A percentile compares a stretch with the other conserved stretches of the same genome.
These are phyloP conservation scores for Tripterygium wilfordii DNA, from an alignment of 177 flowering plant species.

Conservation along the genomic window DNA sequence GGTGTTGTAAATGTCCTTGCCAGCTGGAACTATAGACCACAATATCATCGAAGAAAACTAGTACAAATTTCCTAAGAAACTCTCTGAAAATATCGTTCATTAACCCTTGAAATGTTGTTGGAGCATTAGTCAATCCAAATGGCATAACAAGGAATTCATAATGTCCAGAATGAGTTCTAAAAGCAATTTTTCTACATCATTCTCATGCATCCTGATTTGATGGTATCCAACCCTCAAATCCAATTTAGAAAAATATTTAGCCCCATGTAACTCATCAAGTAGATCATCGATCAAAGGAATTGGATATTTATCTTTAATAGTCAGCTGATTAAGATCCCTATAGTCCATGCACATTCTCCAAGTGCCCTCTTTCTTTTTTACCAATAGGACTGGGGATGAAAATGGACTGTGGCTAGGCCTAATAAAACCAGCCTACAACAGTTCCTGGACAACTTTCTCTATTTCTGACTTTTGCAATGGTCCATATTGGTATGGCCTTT, in stretches of 20 bases:
- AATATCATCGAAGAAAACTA: no score
- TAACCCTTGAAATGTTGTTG: neutral
- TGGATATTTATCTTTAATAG: neutral
- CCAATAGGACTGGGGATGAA: neutral
- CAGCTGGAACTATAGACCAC: no score
- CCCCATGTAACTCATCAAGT: neutral
- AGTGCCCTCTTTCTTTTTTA: neutral
- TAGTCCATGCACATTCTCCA: neutral
- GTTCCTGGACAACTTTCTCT: no score
- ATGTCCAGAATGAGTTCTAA: no score
- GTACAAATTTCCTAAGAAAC: neutral
- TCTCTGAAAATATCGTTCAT: neutral
- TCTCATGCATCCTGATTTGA: neutral
- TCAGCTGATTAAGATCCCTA: neutral
- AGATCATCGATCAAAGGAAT: neutral
- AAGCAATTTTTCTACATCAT: no score
- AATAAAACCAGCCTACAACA: no score
- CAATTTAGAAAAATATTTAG: neutral
- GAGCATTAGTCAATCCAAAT: neutral
- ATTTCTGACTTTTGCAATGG: no score
- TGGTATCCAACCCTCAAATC: neutral
- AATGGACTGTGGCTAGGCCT: no score
- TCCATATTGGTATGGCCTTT: no score
- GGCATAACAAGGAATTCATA: no score
- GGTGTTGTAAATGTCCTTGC: neutral